These are phyloP conservation scores for Botrytis cinerea DNA, from an alignment of 2,329 filamentous ascomycete species.

Conservation along the genomic window DNA sequence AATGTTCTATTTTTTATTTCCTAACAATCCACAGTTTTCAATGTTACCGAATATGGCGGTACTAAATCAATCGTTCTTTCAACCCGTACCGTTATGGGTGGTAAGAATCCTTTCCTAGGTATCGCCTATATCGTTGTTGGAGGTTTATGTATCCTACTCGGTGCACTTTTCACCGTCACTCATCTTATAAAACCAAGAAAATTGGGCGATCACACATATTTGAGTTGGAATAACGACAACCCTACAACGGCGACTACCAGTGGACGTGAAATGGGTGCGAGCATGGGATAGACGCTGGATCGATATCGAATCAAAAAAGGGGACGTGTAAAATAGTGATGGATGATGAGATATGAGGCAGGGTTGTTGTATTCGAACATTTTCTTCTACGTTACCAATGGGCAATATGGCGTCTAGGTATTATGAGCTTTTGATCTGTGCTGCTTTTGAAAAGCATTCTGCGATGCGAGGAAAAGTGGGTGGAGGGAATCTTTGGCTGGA, in stretches of 20 bases:
- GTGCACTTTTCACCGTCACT: slow-evolving; percentile 82
- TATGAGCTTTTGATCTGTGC: slow-evolving; percentile 10
- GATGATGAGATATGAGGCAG: slow-evolving; percentile 12
- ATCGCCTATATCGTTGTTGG: slow-evolving; percentile 96
- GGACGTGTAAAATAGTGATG: slow-evolving; percentile 14
- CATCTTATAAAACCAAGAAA: slow-evolving; percentile 95
- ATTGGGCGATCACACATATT: slow-evolving; percentile 95
- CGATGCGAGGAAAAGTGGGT: slow-evolving; percentile 7
- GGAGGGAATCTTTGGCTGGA: slow-evolving; percentile 6
- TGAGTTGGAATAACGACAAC: slow-evolving; percentile 87
- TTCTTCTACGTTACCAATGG: not conserved
- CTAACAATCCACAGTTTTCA: slow-evolving; percentile 65
- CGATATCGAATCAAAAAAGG: not conserved
- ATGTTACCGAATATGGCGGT: slow-evolving; percentile 74
- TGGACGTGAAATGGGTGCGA: slow-evolving; percentile 52
- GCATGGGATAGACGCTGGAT: slow-evolving; percentile 8
- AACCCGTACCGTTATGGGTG: slow-evolving; percentile 89
- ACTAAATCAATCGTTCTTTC: slow-evolving; percentile 89
- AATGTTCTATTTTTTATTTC: not conserved
- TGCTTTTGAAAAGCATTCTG: slow-evolving; percentile 13
- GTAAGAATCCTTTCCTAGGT: slow-evolving; percentile 91
- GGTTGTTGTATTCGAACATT: slow-evolving; percentile 8
- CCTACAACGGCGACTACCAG: slow-evolving; percentile 55
- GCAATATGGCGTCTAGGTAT: slow-evolving; percentile 17
- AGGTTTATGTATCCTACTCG: slow-evolving; percentile 87